Base-by-base conservation (phyloP, 306 rosid species). In the Clitoria ternatea region DNA sequence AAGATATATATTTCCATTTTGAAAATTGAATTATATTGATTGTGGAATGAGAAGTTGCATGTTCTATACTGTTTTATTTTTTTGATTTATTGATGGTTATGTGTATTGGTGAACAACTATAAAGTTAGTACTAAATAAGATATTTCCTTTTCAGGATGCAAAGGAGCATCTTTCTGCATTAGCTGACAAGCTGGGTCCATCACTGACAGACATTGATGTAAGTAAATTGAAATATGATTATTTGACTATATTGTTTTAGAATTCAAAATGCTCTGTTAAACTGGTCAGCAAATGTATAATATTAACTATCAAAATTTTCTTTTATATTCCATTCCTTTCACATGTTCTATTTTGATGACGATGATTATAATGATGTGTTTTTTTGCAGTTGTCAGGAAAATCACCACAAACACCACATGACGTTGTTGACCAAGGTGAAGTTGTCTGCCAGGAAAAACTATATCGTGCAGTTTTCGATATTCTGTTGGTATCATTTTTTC, bases 131-230 rank as follows among this genome's bases (percentile, higher is more conserved):
- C 74, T 84, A 59, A 77, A 68, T 71, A 32, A 75, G 37, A 15
- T 23, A 18, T 80, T 45, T 82, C 36, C 69, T 79, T 88, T 81
- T 78, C 83, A 93, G 98, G 98, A 93, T 74, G 98, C 97, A 48
- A 93, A 90, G 87, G 98, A 90, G 79, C 97, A 93, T 81, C 92
- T 93, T 70, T 83, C 86, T 79, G 98, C 98, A 37, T 74, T 93
- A 68, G 98, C 97, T 62, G 98, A 90, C 80, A 93, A 90, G 94
- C 80, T 93, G 86, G 97, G 94, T 74, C 76, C 90, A 40, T 90
- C 98, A 26, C 79, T 93, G 54, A 88, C 97, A 15, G 98, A 87
- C 81, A 88, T 93, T 79, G 88, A 88, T 84, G 98, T 93, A 88
- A 82, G 96, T 20, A 69, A 35, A 54, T 78, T 43, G 50, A 45